These are phyloP conservation scores for Phlebiopsis flavidoalba DNA, from an alignment of 768 basidiomycete genomes.

Conservation along the genomic window DNA sequence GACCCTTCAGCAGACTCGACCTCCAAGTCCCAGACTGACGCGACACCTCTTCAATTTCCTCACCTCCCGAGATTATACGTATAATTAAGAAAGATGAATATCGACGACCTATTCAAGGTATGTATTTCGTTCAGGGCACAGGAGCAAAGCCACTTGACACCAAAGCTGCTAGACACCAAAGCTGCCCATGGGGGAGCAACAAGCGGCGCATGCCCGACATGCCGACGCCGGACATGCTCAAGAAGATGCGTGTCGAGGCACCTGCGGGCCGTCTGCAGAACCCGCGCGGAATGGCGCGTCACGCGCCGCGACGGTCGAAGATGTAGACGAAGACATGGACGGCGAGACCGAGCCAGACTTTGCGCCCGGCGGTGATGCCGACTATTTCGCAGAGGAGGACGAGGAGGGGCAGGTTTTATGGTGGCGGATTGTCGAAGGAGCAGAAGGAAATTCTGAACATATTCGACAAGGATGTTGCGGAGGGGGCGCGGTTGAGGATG, in stretches of 20 bases:
- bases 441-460: slow-evolving; percentile 96
- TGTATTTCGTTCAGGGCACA: too few species aligned
- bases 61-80: too few species aligned
- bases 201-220: slow-evolving; percentile 76
- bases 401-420: slow-evolving; percentile 91
- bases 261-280: slow-evolving; percentile 7
- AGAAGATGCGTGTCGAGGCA: slow-evolving; percentile 63
- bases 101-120: too few species aligned
- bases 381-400: slow-evolving; percentile 89
- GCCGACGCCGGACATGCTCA: slow-evolving; percentile 77
- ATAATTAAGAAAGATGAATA: too few species aligned
- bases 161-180: slow-evolving; percentile 51
- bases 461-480: slow-evolving; percentile 72
- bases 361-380: slow-evolving; percentile 83
- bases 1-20: too few species aligned
- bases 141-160: not conserved
- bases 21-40: too few species aligned
- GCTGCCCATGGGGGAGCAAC: slow-evolving; percentile 52
- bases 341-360: slow-evolving; percentile 39
- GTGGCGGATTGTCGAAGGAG: slow-evolving; percentile 86
- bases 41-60: too few species aligned
- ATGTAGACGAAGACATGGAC: slow-evolving; percentile 49
- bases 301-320: slow-evolving; percentile 53
- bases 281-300: slow-evolving; percentile 15
- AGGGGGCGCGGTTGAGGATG: slow-evolving; percentile 55